Evolutionary conservation across 352 stramenopile genomes (phyloP).

Genomic region (Phytophthora tentaculata): DNA sequence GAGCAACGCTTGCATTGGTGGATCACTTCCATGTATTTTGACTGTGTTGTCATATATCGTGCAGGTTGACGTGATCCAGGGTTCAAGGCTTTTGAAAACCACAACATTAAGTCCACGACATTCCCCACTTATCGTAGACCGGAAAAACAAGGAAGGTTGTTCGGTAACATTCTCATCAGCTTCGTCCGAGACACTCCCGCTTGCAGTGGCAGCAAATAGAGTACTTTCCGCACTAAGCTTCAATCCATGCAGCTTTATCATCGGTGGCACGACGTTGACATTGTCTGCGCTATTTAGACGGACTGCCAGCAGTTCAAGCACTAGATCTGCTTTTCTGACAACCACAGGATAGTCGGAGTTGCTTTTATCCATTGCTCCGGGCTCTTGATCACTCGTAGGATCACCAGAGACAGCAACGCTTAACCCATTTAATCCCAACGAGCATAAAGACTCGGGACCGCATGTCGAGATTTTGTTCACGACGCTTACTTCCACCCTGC

Average conservation of each 20-base stretch:
- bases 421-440: constrained; percentile 20
- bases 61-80: constrained; percentile 34
- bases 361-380: neutral
- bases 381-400: constrained; percentile 5
- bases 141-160: constrained; percentile 13
- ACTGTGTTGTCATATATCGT: constrained; percentile 15
- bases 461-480: constrained; percentile 16
- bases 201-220: constrained; percentile 6
- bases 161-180: constrained; percentile 13
- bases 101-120: constrained; percentile 26
- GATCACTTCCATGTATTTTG: constrained; percentile 1
- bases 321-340: constrained; percentile 14
- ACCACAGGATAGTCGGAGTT: constrained; percentile 19
- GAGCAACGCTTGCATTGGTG: neutral
- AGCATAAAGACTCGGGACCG: constrained; percentile 6
- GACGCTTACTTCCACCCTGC: constrained; percentile 27
- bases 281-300: constrained; percentile 7
- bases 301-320: constrained; percentile 12
- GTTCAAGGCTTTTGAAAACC: constrained; percentile 28
- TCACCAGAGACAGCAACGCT: constrained; percentile 9
- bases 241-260: constrained; percentile 29
- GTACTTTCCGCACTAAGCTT: constrained; percentile 24
- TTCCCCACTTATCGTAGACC: constrained; percentile 27
- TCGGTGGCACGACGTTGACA: neutral
- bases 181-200: neutral